Conservation (phyloP, 2,329 filamentous ascomycete species). For the Trichothecium roseum region DNA sequence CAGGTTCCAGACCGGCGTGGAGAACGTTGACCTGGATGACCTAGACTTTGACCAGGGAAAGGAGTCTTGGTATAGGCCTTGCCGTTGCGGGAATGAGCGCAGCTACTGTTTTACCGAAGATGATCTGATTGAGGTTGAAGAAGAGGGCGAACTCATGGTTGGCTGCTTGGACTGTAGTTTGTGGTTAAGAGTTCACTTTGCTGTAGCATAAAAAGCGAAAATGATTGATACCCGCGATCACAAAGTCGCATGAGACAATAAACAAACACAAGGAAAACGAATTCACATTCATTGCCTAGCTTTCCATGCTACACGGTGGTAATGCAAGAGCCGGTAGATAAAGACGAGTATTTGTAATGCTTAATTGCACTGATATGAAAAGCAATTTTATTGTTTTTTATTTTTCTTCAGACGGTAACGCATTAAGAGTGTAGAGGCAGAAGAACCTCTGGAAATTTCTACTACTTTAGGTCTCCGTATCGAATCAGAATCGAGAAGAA, state of each 20-base stretch:
- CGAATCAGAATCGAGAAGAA: constrained; percentile 19
- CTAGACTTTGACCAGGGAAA: constrained; percentile 38
- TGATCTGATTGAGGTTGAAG: constrained; percentile 48
- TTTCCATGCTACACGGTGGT: too few species aligned
- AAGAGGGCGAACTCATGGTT: constrained; percentile 51
- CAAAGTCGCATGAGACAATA: constrained; percentile 7
- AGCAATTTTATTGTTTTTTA: constrained; percentile 40
- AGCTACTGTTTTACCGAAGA: constrained; percentile 49
- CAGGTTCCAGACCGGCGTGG: constrained; percentile 46
- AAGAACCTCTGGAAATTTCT: constrained; percentile 35
- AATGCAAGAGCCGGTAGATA: too few species aligned
- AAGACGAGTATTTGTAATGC: constrained; percentile 2
- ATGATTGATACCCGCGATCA: constrained; percentile 1
- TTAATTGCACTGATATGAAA: constrained; percentile 20
- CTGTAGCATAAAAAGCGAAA: constrained; percentile 31
- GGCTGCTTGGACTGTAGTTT: constrained; percentile 57
- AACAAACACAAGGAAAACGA: constrained; percentile 11
- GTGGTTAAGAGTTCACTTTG: constrained; percentile 56
- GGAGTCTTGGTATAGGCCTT: constrained; percentile 43
- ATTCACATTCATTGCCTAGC: too few species aligned
- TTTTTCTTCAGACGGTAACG: constrained; percentile 46
- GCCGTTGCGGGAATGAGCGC: constrained; percentile 53
- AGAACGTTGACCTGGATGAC: constrained; percentile 57
- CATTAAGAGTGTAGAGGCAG: constrained; percentile 47
- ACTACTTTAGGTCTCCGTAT: constrained; percentile 27